A percentile compares a stretch with the other conserved stretches of the same genome.
phyloP scores from a whole-genome alignment of 1,139 yeast species.

The Tardiomyces blankii region DNA sequence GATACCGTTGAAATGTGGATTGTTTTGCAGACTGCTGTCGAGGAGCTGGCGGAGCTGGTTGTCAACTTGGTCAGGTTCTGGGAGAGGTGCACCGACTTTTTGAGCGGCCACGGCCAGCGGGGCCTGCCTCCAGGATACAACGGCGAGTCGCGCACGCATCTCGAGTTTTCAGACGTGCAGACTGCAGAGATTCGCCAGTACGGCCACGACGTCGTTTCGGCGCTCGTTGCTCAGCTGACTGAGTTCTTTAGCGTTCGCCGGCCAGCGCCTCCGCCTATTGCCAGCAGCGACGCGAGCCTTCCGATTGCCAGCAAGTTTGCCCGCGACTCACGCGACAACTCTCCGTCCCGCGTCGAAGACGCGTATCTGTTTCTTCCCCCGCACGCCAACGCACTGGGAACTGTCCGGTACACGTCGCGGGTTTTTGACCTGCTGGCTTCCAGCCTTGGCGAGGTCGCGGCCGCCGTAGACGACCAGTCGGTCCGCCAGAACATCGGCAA shows the following conservation, averaged over 20 bases:
- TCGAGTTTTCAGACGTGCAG: conserved; percentile 20
- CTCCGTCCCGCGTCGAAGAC: not conserved
- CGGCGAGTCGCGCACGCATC: conserved; percentile 28
- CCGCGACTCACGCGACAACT: not conserved
- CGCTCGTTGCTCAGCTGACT: conserved; percentile 17
- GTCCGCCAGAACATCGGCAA: conserved; percentile 24
- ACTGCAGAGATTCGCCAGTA: conserved; percentile 16
- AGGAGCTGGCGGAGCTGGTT: conserved; percentile 26
- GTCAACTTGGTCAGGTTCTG: conserved; percentile 34
- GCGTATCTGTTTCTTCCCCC: conserved; percentile 42
- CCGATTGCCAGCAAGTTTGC: not conserved
- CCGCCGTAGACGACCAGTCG: conserved; percentile 12
- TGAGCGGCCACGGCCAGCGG: conserved; percentile 34
- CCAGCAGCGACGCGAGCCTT: not conserved
- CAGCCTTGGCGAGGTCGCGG: conserved; percentile 34
- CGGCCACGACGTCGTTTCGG: conserved; percentile 16
- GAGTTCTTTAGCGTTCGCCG: conserved; percentile 15
- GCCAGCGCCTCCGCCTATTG: not conserved
- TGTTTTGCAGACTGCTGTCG: conserved; percentile 35
- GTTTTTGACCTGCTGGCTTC: conserved; percentile 30
- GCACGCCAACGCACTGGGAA: conserved; percentile 45
- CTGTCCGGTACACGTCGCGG: conserved; percentile 37
- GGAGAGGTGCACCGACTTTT: conserved; percentile 35
- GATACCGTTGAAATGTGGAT: conserved; percentile 46
- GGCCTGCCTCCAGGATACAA: conserved; percentile 33